Percentiles rank a stretch among this genome's conserved stretches.
Evolutionary conservation across 305 asterid species (phyloP).

Genomic region (Salvia sclarea): DNA sequence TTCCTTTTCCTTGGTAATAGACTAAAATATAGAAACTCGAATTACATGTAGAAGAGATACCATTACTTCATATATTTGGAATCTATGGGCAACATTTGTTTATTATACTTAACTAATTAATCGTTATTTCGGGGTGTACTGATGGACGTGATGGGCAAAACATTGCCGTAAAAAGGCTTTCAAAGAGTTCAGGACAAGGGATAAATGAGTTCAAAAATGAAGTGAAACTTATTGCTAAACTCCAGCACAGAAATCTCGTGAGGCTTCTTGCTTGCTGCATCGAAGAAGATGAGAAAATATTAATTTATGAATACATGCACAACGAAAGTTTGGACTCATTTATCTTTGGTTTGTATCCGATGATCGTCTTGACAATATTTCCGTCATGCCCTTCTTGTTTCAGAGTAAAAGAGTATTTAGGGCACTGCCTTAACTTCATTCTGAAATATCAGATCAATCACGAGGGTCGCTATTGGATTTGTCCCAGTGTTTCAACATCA

Average conservation of each 20-base stretch:
- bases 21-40: background rate
- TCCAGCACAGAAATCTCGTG: conserved; percentile 65
- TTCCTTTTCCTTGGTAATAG: background rate
- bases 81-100: background rate
- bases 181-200: conserved; percentile 54
- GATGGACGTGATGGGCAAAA: conserved; percentile 40
- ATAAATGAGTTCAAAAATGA: conserved; percentile 48
- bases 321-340: conserved; percentile 46
- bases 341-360: conserved; percentile 43
- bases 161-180: conserved; percentile 56
- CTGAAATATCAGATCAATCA: conserved; percentile 37
- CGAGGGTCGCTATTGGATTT: conserved; percentile 36
- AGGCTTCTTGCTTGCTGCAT: conserved; percentile 57
- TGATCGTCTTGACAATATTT: background rate
- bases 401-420: background rate
- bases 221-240: conserved; percentile 52
- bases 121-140: conserved; percentile 39
- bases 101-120: background rate
- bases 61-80: background rate
- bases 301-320: conserved; percentile 52
- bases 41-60: background rate
- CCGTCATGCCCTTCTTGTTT: background rate
- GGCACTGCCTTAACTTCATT: conserved; percentile 1
- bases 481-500: conserved; percentile 49
- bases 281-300: conserved; percentile 45